phyloP scores from a whole-genome alignment of 2,329 filamentous ascomycete species.

The Fusarium denticulatum region DNA sequence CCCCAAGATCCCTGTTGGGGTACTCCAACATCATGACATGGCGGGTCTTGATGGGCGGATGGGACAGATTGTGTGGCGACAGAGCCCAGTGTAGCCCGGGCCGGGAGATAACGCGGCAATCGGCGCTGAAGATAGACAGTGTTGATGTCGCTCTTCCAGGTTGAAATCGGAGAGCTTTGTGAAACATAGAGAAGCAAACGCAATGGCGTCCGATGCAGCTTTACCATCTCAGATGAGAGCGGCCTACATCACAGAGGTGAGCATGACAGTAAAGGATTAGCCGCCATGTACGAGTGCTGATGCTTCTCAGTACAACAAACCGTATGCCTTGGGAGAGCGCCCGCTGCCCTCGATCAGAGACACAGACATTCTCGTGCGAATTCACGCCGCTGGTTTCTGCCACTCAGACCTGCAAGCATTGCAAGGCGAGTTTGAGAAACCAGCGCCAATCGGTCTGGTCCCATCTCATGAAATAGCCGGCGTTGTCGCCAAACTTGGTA shows the following conservation, averaged over 20 bases:
- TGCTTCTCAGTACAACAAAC: neutral
- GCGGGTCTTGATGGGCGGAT: neutral
- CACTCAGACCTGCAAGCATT: conserved; percentile 13
- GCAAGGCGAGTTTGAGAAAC: conserved; percentile 11
- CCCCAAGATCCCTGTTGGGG: conserved; percentile 8
- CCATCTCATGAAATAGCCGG: conserved; percentile 9
- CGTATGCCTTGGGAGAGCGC: conserved; percentile 8
- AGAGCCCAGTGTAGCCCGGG: neutral
- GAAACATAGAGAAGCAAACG: neutral
- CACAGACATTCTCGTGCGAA: neutral
- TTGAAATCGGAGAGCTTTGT: neutral
- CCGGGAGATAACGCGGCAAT: neutral
- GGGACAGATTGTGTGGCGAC: neutral
- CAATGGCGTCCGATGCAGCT: neutral
- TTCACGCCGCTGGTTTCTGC: conserved; percentile 10
- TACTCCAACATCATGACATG: neutral
- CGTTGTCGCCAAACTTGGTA: neutral
- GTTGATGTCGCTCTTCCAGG: neutral
- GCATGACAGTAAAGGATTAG: no score
- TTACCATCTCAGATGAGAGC: neutral
- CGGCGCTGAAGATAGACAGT: neutral
- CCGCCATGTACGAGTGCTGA: neutral
- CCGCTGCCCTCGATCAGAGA: neutral
- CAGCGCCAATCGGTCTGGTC: conserved; percentile 11
- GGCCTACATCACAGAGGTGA: conserved; percentile 4